phyloP scores from a whole-genome alignment of 768 basidiomycete genomes.

The Leucocoprinus sp. region DNA sequence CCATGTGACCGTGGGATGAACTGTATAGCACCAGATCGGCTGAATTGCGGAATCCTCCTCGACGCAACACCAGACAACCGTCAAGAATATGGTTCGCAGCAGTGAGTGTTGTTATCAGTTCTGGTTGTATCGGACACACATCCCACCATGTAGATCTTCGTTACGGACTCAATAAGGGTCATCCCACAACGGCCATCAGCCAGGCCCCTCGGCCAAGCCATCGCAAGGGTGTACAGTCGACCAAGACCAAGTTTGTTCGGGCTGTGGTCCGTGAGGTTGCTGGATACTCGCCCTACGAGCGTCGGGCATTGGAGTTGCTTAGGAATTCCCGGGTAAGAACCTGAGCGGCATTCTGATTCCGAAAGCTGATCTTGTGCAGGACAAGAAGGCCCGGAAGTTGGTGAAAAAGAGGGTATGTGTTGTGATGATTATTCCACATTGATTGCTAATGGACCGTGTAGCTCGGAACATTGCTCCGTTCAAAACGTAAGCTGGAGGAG shows the following conservation, averaged over 20 bases:
- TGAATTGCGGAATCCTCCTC: slow-evolving; percentile 16
- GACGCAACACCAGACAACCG: slow-evolving; percentile 38
- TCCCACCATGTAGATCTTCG: slow-evolving; percentile 68
- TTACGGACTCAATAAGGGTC: slow-evolving; percentile 80
- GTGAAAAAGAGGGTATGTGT: slow-evolving; percentile 94
- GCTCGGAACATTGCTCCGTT: slow-evolving; percentile 97
- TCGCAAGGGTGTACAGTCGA: slow-evolving; percentile 86
- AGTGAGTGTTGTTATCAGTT: slow-evolving; percentile 55
- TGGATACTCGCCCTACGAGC: slow-evolving; percentile 96
- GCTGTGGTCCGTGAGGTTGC: slow-evolving; percentile 93
- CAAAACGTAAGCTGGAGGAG: slow-evolving; percentile 99
- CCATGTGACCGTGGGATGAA: slow-evolving; percentile 22
- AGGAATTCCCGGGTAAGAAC: slow-evolving; percentile 86
- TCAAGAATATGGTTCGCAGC: slow-evolving; percentile 64
- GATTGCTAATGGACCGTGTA: slow-evolving; percentile 20
- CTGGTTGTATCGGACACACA: too few relatives aligned
- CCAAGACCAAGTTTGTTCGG: slow-evolving; percentile 91
- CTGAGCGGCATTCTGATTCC: background rate
- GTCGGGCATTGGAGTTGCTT: slow-evolving; percentile 95
- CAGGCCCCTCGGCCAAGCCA: slow-evolving; percentile 73
- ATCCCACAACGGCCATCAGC: slow-evolving; percentile 79
- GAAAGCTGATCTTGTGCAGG: slow-evolving; percentile 35
- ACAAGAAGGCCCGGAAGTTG: slow-evolving; percentile 99
- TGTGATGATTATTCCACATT: background rate
- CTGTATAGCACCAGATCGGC: slow-evolving; percentile 59